These are phyloP conservation scores for Cyberlindnera euphorbiiphila DNA, from an alignment of 805 yeast species.

Conservation along the genomic window DNA sequence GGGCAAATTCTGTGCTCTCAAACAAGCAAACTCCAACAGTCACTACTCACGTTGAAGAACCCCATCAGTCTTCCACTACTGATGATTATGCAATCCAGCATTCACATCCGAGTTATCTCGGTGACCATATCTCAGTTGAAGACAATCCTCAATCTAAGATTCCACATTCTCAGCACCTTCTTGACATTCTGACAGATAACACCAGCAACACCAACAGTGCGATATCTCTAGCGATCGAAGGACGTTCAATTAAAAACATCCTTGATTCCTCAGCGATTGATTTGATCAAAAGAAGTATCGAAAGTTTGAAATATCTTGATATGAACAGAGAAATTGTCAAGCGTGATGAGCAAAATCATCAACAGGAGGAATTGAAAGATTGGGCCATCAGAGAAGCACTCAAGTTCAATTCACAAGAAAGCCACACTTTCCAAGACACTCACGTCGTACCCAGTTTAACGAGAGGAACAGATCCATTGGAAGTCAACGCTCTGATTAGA, in stretches of 20 bases:
- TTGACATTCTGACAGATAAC: neutral
- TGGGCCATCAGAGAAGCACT: constrained; percentile 11
- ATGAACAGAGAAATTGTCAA: constrained; percentile 3
- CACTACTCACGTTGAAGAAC: neutral
- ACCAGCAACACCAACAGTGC: constrained; percentile 18
- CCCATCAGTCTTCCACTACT: too few species aligned
- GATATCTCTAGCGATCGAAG: constrained; percentile 21
- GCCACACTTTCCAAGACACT: neutral
- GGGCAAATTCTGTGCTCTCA: neutral
- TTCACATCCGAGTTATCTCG: too few species aligned
- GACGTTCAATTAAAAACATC: constrained; percentile 24
- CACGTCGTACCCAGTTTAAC: too few species aligned
- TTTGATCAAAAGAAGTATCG: constrained; percentile 22
- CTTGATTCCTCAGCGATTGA: constrained; percentile 22
- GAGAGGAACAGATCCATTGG: neutral
- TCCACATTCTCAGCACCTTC: constrained; percentile 2
- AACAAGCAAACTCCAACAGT: neutral
- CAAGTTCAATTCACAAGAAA: constrained; percentile 2
- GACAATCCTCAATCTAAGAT: neutral
- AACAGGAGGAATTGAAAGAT: constrained; percentile 4
- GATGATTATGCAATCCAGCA: too few species aligned
- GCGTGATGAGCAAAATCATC: too few species aligned
- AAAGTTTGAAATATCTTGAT: constrained; percentile 20
- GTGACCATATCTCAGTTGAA: too few species aligned
- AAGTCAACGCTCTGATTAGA: neutral